phyloP scores from a whole-genome alignment of 495 filamentous ascomycete genomes.

The Cudoniella acicularis region DNA sequence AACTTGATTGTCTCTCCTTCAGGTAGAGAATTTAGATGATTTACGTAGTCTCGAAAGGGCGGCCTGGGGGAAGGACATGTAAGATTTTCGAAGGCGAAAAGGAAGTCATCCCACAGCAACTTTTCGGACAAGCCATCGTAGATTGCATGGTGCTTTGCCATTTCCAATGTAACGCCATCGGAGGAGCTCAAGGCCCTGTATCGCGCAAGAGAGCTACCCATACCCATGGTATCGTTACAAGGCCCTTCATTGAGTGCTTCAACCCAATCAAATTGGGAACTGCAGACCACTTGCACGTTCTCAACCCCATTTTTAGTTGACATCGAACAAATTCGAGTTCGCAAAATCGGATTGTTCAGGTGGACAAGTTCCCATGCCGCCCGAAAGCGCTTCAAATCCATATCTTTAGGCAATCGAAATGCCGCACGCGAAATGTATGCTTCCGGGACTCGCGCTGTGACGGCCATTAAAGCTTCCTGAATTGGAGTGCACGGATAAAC shows the following conservation, averaged over 20 bases:
- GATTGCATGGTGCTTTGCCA: conserved; percentile 62
- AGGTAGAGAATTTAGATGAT: neutral
- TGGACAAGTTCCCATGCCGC: conserved; percentile 37
- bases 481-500: conserved; percentile 2
- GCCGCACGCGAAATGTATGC: neutral
- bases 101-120: conserved; percentile 23
- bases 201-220: conserved; percentile 51
- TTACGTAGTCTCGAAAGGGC: neutral
- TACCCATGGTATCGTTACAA: conserved; percentile 59
- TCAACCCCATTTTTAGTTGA: too few species aligned
- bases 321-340: conserved; percentile 31
- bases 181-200: conserved; percentile 44
- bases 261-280: conserved; percentile 25
- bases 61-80: neutral
- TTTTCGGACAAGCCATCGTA: conserved; percentile 68
- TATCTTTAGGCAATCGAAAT: neutral
- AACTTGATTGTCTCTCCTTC: too few species aligned
- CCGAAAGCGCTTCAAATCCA: conserved; percentile 41
- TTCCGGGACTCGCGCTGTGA: neutral
- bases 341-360: conserved; percentile 54
- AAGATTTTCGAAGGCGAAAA: neutral
- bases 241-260: conserved; percentile 1
- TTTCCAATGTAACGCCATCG: conserved; percentile 37
- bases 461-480: conserved; percentile 6
- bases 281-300: conserved; percentile 59